Conservation (phyloP, 805 yeast species). For the Candida easanensis region DNA sequence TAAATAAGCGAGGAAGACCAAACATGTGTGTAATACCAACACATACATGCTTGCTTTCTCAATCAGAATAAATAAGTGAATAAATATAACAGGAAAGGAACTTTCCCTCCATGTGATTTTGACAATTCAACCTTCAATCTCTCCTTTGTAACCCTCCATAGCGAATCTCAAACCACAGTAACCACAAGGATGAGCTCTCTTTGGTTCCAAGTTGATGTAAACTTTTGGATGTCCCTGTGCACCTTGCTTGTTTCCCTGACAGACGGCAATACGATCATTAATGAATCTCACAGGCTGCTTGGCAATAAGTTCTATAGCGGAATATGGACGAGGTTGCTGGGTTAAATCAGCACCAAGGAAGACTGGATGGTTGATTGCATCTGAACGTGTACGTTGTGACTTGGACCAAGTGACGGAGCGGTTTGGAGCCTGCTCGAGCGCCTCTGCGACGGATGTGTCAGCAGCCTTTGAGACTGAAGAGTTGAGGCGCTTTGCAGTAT, state of each 20-base stretch:
- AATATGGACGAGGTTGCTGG: conserved; percentile 73
- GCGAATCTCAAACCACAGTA: conserved; percentile 72
- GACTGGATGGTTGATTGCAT: conserved; percentile 28
- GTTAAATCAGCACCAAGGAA: conserved; percentile 69
- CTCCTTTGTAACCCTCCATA: conserved; percentile 20
- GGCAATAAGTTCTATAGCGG: conserved; percentile 81
- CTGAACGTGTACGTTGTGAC: conserved; percentile 41
- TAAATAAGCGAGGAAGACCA: conserved; percentile 2
- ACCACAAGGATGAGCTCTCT: conserved; percentile 70
- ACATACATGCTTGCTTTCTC: too few relatives aligned
- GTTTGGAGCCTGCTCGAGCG: conserved; percentile 69
- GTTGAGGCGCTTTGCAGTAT: conserved; percentile 3
- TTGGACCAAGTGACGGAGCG: conserved; percentile 67
- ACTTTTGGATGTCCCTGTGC: conserved; percentile 85
- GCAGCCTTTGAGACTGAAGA: conserved; percentile 5
- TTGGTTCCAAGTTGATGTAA: conserved; percentile 75
- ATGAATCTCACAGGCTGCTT: conserved; percentile 68
- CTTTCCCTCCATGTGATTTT: too few relatives aligned
- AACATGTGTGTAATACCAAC: not conserved
- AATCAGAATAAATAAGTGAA: not conserved
- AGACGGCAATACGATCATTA: conserved; percentile 63
- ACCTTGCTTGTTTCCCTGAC: conserved; percentile 74
- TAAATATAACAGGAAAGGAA: not conserved
- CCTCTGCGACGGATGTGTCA: conserved; percentile 7
- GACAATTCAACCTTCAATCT: conserved; percentile 13